phyloP scores from a whole-genome alignment of 2,329 filamentous ascomycete genomes.

The Talaromyces rugulosus region DNA sequence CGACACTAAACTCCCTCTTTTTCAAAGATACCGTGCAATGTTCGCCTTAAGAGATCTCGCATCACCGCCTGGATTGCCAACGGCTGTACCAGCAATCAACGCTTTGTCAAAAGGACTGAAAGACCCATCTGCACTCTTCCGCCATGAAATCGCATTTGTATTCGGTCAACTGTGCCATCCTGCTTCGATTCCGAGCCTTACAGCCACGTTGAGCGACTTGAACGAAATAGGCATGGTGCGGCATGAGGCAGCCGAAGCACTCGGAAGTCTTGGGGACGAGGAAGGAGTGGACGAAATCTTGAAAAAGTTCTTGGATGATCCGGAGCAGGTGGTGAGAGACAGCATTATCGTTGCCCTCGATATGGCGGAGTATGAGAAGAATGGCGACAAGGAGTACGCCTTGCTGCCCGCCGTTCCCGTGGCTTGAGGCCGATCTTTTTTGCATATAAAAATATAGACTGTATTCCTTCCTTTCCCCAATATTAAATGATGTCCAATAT shows the following conservation, averaged over 20 bases:
- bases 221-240: conserved; percentile 93
- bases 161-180: conserved; percentile 95
- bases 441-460: conserved; percentile 17
- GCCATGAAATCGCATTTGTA: conserved; percentile 97
- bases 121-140: conserved; percentile 87
- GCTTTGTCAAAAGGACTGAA: conserved; percentile 80
- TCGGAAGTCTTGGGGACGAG: conserved; percentile 90
- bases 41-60: conserved; percentile 93
- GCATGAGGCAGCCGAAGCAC: conserved; percentile 93
- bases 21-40: conserved; percentile 95
- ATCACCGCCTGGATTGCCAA: conserved; percentile 85
- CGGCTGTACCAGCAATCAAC: conserved; percentile 79
- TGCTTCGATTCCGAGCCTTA: conserved; percentile 89
- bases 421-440: conserved; percentile 12
- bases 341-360: conserved; percentile 93
- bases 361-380: conserved; percentile 96
- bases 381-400: conserved; percentile 84
- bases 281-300: conserved; percentile 85
- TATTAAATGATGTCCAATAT: background rate
- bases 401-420: conserved; percentile 61
- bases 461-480: background rate
- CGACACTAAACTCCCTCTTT: conserved; percentile 73
- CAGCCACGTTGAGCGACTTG: conserved; percentile 69
- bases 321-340: conserved; percentile 89
- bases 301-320: conserved; percentile 78